These are phyloP conservation scores for Cadophora malorum DNA, from an alignment of 2,329 filamentous ascomycete species.

Conservation along the genomic window DNA sequence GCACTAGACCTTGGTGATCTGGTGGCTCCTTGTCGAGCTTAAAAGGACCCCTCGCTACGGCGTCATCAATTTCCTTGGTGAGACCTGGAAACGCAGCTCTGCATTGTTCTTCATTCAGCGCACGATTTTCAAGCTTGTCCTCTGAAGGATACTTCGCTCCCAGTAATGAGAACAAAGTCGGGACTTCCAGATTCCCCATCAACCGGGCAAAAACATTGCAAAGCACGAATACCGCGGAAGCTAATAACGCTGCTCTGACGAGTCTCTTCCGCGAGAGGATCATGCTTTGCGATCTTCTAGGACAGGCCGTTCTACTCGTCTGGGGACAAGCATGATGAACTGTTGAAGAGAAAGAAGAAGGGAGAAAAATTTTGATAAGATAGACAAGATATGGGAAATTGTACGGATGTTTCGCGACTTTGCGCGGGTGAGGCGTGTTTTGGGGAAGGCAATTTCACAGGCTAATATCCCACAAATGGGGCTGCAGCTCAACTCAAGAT, in stretches of 20 bases:
- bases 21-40: slow-evolving; percentile 46
- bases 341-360: neutral
- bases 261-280: neutral
- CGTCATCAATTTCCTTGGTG: slow-evolving; percentile 53
- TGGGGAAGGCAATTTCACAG: slow-evolving; percentile 8
- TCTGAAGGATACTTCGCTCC: slow-evolving; percentile 7
- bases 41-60: slow-evolving; percentile 53
- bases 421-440: neutral
- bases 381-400: neutral
- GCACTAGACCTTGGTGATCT: slow-evolving; percentile 49
- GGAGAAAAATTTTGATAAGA: neutral
- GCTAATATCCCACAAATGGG: slow-evolving; percentile 24
- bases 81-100: slow-evolving; percentile 53
- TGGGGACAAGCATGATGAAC: neutral
- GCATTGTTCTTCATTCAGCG: slow-evolving; percentile 53
- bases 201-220: neutral
- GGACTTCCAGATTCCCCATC: neutral
- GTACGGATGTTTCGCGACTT: neutral
- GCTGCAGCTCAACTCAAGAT: slow-evolving; percentile 20
- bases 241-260: neutral
- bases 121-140: slow-evolving; percentile 27
- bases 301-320: neutral
- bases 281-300: slow-evolving; percentile 1
- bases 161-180: neutral
- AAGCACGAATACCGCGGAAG: neutral